These are phyloP conservation scores for Fusarium sp. DNA, from an alignment of 2,329 filamentous ascomycete genomes.

Conservation along the genomic window DNA sequence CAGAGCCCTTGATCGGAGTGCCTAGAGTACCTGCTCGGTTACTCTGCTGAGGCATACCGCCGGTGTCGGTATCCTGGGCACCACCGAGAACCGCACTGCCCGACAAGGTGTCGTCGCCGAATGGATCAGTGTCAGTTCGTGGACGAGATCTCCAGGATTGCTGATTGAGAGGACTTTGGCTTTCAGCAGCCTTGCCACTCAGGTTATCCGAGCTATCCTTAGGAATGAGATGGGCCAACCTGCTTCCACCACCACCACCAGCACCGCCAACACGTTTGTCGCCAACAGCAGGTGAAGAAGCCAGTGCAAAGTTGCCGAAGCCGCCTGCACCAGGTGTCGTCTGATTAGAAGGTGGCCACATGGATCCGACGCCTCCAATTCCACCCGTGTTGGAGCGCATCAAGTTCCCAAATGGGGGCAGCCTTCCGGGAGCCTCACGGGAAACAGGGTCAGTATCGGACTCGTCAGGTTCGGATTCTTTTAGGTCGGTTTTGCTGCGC, in stretches of 20 bases:
- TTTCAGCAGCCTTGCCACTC: constrained; percentile 64
- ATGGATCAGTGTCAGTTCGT: constrained; percentile 81
- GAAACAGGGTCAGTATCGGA: constrained; percentile 56
- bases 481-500: constrained; percentile 66
- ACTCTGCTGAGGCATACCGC: constrained; percentile 44
- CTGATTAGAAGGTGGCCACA: constrained; percentile 63
- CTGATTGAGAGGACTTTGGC: constrained; percentile 55
- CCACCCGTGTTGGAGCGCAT: constrained; percentile 68
- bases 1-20: constrained; percentile 66
- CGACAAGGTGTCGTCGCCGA: constrained; percentile 73
- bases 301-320: constrained; percentile 90
- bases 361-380: constrained; percentile 59
- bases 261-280: constrained; percentile 82
- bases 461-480: constrained; percentile 67
- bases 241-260: constrained; percentile 81
- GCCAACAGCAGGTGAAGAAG: constrained; percentile 64
- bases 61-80: constrained; percentile 74
- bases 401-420: constrained; percentile 59
- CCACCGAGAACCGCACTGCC: constrained; percentile 81
- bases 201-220: constrained; percentile 80
- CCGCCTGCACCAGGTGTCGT: constrained; percentile 77
- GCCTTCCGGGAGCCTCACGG: constrained; percentile 50
- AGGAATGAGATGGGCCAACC: constrained; percentile 85
- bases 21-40: constrained; percentile 61
- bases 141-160: constrained; percentile 70